Base-by-base conservation (phyloP, 2,329 filamentous ascomycete species). In the Fusarium poae region DNA sequence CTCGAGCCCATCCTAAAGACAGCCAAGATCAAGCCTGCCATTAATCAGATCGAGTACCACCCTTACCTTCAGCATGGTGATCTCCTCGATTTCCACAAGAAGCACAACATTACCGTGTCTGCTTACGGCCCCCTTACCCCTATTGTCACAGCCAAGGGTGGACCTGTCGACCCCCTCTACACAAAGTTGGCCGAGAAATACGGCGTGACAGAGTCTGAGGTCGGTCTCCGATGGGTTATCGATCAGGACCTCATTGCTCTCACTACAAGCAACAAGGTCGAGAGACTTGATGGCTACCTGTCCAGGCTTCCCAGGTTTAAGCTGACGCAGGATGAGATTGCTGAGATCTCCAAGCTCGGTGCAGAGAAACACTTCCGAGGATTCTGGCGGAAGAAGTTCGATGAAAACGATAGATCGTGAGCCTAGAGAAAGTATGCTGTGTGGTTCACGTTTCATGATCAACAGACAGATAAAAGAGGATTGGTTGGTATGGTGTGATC, bases 41-140 rank as follows among this genome's bases (percentile, higher is more conserved):
- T 92, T 65, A 94, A 95, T 81, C 92, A 96, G 83, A 91, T 95
- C 75, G 92, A 95, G 81, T 89, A 87, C 74, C 91, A 96, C 79
- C 91, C 92, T 0, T 92, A 93, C 76, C 82, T 92, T 52, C 90
- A 91, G 78, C 90, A 91, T 76, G 83, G 82, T 8, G 81, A 84
- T 60, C 81, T 92, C 15, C 56, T 91, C 32, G 78, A 81, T 18
- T 92, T 86, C 78, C 85, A 85, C 77, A 83, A 82, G 70, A 77
- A 84, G 73, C 80, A 90, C 72, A 78, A 81, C 56, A 91, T 92
- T 65, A 84, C 86, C 6, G 77, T 85, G 4, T 79, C 83, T 8
- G 84, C 85, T 11, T 91, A 89, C 76, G 83, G 75, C 0, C 86
- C 88, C 2, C 81, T 92, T 57, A 83, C 83, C 1, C 83, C 85